Conservation (phyloP, 768 basidiomycete genomes). For the Astraeus odoratus region DNA sequence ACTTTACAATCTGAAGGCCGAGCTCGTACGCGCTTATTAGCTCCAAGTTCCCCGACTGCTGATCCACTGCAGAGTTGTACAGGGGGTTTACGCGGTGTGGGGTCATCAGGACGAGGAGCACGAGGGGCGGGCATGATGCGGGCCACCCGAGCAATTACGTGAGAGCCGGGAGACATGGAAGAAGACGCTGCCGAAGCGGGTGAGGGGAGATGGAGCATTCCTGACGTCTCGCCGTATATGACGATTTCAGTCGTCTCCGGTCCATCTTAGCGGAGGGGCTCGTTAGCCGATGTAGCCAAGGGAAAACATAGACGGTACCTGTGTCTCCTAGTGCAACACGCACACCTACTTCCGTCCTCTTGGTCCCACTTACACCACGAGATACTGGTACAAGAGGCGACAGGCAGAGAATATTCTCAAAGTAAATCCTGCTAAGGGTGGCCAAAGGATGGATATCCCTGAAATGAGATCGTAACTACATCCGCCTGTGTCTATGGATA, state of each 20-base stretch:
- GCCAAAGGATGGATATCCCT: constrained; percentile 71
- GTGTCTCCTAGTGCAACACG: constrained; percentile 66
- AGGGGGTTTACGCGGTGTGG: constrained; percentile 67
- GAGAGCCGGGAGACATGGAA: constrained; percentile 18
- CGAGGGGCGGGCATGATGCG: constrained; percentile 43
- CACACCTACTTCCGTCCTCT: constrained; percentile 48
- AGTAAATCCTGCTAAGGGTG: constrained; percentile 54
- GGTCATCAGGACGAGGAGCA: constrained; percentile 66
- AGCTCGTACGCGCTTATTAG: constrained; percentile 17
- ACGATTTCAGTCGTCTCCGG: constrained; percentile 65
- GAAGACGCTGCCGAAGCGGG: constrained; percentile 8
- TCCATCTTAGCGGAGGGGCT: constrained; percentile 38
- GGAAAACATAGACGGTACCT: constrained; percentile 29
- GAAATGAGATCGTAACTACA: background rate
- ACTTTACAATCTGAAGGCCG: constrained; percentile 1
- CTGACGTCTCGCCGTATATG: constrained; percentile 37
- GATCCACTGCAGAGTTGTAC: constrained; percentile 14
- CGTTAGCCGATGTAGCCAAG: background rate
- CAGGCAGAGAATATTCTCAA: constrained; percentile 65
- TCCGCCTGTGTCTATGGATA: background rate
- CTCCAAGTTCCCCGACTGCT: constrained; percentile 12
- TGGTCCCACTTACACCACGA: constrained; percentile 13
- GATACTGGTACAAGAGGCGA: constrained; percentile 24
- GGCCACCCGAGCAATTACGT: constrained; percentile 39
- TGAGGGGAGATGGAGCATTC: constrained; percentile 7